Base-by-base conservation (phyloP, 2,329 filamentous ascomycete genomes). In the Aspergillus neoniger region DNA sequence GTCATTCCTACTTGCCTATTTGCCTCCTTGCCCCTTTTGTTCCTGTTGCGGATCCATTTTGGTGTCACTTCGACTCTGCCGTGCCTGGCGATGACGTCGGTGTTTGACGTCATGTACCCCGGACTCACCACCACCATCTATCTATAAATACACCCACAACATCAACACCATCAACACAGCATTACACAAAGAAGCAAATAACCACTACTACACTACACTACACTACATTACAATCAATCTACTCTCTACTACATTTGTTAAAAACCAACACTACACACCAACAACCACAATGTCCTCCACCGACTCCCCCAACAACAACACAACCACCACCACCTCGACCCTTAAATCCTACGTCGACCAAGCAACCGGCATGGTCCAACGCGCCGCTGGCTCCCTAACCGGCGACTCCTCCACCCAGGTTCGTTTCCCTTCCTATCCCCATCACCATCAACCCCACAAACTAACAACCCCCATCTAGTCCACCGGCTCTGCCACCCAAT, bases 311-410 rank as follows among this genome's bases (percentile, higher is more conserved):
- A 30, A 32, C 47, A 49, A 8, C 49, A 49, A 8, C 47, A 44
- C 28, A 5, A 5, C 68, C 63, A 59, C 63, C 53, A 70, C 69
- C 79, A 74, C 89, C 67, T 96, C 91, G 64, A 95, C 92, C 65
- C 83, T 93, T 72, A 86, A 94, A 83, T 90, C 91, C 59, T 88
- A 88, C 79, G 73, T 91, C 69, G 89, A 93, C 83, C 85, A 85
- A 14, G 90, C 90, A 70, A 83, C 87, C 39, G 91, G 91, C 67
- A 82, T 87, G 57, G 85, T 88, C 55, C 91, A 96, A 79, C 89
- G 84, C 63, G 86, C 83, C 53, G 69, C 95, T 53, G 91, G 91
- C 65, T 84, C 81, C 63, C 63, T 96, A 58, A 93, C 90, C 9
- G 92, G 92, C 69, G 91, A 80, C 81, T 82, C 83, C 2, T 81